phyloP scores from a whole-genome alignment of 768 basidiomycete species.

The Lactarius tabidus region DNA sequence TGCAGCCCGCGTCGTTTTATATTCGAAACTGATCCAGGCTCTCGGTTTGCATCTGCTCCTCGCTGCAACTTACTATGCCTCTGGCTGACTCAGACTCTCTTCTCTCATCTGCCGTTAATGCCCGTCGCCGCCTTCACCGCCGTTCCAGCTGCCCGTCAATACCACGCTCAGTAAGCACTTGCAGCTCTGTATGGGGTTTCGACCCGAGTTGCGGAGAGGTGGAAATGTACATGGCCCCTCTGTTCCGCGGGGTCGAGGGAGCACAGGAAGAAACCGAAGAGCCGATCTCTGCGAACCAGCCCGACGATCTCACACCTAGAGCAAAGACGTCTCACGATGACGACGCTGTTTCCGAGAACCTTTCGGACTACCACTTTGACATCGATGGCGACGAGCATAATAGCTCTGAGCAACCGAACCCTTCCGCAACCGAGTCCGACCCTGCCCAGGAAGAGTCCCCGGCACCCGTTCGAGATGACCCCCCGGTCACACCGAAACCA shows the following conservation, averaged over 20 bases:
- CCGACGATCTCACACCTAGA: background rate
- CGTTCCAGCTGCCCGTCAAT: slow-evolving; percentile 21
- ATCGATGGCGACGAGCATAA: background rate
- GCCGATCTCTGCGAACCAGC: background rate
- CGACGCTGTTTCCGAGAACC: slow-evolving; percentile 9
- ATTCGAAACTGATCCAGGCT: background rate
- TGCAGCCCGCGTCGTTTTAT: background rate
- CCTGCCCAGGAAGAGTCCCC: background rate
- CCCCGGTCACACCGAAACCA: background rate
- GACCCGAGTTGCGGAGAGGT: background rate
- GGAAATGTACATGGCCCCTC: slow-evolving; percentile 7
- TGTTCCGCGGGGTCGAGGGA: slow-evolving; percentile 5
- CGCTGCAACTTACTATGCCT: slow-evolving; percentile 4
- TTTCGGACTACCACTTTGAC: slow-evolving; percentile 18
- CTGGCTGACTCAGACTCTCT: background rate
- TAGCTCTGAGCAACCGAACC: background rate
- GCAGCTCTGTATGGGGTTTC: background rate
- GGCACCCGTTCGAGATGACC: background rate
- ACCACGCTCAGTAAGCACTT: slow-evolving; percentile 16
- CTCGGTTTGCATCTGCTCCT: background rate
- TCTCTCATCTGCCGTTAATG: background rate
- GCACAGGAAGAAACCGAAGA: background rate
- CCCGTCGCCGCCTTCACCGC: slow-evolving; percentile 5
- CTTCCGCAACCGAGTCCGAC: background rate
- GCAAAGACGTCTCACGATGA: background rate